Percentiles rank a stretch among this genome's conserved stretches.
phyloP scores from a whole-genome alignment of 2,329 filamentous ascomycete species.

The Venturia oleaginea region DNA sequence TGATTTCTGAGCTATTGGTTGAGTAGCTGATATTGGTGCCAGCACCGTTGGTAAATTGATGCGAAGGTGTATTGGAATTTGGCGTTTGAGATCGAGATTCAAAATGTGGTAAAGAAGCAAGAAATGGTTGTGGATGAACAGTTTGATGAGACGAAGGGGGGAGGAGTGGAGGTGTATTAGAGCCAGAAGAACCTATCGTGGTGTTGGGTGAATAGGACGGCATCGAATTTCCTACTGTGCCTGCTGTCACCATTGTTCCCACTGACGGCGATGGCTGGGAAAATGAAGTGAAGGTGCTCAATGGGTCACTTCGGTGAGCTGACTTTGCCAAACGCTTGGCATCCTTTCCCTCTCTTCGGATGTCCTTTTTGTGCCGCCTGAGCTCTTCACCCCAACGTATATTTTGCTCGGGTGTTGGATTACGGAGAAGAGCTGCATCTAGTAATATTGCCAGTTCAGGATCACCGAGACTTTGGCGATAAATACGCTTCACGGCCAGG shows the following conservation, averaged over 20 bases:
- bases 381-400: slow-evolving; percentile 34
- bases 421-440: slow-evolving; percentile 34
- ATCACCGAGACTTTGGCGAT: slow-evolving; percentile 31
- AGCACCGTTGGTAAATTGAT: background rate
- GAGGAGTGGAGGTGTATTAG: background rate
- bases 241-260: background rate
- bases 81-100: background rate
- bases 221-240: background rate
- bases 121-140: background rate
- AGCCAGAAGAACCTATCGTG: slow-evolving; percentile 6
- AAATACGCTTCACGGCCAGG: slow-evolving; percentile 34
- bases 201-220: background rate
- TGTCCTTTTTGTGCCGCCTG: slow-evolving; percentile 33
- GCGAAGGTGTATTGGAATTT: background rate
- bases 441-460: slow-evolving; percentile 30
- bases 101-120: slow-evolving; percentile 5
- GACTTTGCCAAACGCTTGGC: slow-evolving; percentile 11
- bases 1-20: background rate
- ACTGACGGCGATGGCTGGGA: slow-evolving; percentile 6
- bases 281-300: slow-evolving; percentile 2
- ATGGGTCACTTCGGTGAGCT: background rate
- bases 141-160: background rate
- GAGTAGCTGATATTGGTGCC: background rate
- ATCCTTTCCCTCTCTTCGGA: slow-evolving; percentile 24
- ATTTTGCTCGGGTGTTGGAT: slow-evolving; percentile 30